Evolutionary conservation across 805 yeast genomes (phyloP), one percentile per base, ranked within the genome.

Genomic region (Lachancea nothofagi): DNA sequence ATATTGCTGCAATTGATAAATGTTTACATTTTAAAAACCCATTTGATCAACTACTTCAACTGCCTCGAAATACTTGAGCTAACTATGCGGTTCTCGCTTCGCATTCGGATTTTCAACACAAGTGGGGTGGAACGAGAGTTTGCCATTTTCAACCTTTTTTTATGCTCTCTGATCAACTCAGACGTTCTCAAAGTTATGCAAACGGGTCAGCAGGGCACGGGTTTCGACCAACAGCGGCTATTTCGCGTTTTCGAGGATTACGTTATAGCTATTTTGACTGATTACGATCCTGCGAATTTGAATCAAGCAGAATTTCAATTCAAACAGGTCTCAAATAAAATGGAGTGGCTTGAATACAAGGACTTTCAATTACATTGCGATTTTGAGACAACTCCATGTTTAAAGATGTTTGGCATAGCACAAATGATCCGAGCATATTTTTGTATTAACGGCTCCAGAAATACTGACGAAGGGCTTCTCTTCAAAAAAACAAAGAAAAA

Each of bases 1-100:
- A 27, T 51, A 2, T 50, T 69, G 1, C 53, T 78, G 31, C 64
- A 65, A 37, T 55, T 79, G 12, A 54, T 73, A 13, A 79, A 78
- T 51, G 66, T 64, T 25, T 48, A 70, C 3, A 47, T 78, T 5
- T 46, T 71, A 0, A 57, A 63, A n/a, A 52, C 70, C 4, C 63
- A 75, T 2, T 66, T 72, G 0, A 53, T 63, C 4, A 65, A 74
- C 47, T 51, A 71, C 5, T 40, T 52, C 4, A 51, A 64, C 15
- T 65, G 73, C 3, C 49, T 69, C 44, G 47, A 51, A 14, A 45
- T 77, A 3, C 63, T 69, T 10, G 56, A 55, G 28, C 29, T 70
- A 1, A 75, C 78, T 0, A 43, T 72, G 20, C 54, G 47, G 9
- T 55, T 66, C 12, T 47, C 68, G 3, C 42, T 67, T 2, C 54